phyloP scores from a whole-genome alignment of 2,329 filamentous ascomycete genomes.

The Emergomyces pasteurianus region DNA sequence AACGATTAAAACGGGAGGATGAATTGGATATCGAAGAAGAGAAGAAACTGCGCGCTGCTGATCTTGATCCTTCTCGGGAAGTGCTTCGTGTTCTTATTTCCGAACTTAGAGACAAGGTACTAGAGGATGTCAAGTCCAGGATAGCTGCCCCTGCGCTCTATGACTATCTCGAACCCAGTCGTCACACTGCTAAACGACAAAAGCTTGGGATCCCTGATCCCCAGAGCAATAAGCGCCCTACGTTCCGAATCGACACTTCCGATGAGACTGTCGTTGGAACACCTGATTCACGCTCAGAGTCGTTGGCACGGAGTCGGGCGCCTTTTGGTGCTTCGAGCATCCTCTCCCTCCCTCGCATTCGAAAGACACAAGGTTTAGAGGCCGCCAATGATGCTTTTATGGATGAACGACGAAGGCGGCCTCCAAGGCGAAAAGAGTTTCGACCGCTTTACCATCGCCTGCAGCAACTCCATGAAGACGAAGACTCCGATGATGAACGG shows the following conservation, averaged over 20 bases:
- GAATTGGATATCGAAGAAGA: slow-evolving; percentile 80
- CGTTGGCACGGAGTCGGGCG: slow-evolving; percentile 32
- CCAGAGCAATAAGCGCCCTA: slow-evolving; percentile 45
- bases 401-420: slow-evolving; percentile 52
- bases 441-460: slow-evolving; percentile 73
- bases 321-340: slow-evolving; percentile 31
- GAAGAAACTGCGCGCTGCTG: slow-evolving; percentile 72
- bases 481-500: slow-evolving; percentile 80
- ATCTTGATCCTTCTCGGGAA: slow-evolving; percentile 81
- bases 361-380: slow-evolving; percentile 50
- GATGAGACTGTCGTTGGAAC: slow-evolving; percentile 54
- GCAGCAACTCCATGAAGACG: slow-evolving; percentile 60
- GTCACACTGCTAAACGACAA: slow-evolving; percentile 66
- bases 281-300: slow-evolving; percentile 39
- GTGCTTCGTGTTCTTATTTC: slow-evolving; percentile 66
- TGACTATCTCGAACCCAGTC: slow-evolving; percentile 68
- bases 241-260: slow-evolving; percentile 44
- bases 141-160: slow-evolving; percentile 72
- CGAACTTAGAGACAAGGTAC: slow-evolving; percentile 75
- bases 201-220: slow-evolving; percentile 66
- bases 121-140: slow-evolving; percentile 78
- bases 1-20: slow-evolving; percentile 57
- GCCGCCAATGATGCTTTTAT: slow-evolving; percentile 52
- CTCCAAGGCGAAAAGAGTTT: slow-evolving; percentile 49
- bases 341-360: slow-evolving; percentile 59